Conservation (phyloP, 2,329 filamentous ascomycete genomes). For the Colletotrichum australisinense region DNA sequence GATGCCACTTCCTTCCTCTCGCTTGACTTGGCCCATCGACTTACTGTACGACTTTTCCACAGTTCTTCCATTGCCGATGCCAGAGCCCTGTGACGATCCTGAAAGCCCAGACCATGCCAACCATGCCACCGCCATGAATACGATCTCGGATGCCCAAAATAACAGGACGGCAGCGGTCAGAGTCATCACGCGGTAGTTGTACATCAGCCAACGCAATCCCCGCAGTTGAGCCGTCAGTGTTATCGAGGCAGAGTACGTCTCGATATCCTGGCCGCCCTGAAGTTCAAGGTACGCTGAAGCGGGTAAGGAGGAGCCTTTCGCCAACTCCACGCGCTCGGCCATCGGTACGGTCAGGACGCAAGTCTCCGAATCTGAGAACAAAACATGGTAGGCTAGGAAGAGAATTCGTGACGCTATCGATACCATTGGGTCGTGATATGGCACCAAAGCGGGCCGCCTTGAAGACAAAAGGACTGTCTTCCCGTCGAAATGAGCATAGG, state of each 20-base stretch:
- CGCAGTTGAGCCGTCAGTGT: conserved; percentile 79
- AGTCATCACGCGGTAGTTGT: conserved; percentile 78
- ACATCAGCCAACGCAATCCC: conserved; percentile 88
- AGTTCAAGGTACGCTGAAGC: conserved; percentile 70
- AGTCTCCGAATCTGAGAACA: conserved; percentile 73
- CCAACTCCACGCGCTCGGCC: conserved; percentile 79
- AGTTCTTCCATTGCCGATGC: conserved; percentile 38
- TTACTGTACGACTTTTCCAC: neutral
- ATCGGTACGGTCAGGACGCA: conserved; percentile 74
- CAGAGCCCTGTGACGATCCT: conserved; percentile 28
- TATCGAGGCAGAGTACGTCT: conserved; percentile 79
- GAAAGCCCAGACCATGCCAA: conserved; percentile 53
- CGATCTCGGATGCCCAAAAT: conserved; percentile 84
- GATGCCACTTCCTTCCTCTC: conserved; percentile 44
- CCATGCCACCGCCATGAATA: conserved; percentile 76
- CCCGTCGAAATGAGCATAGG: conserved; percentile 49
- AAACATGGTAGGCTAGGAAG: conserved; percentile 75
- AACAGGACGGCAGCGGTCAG: conserved; percentile 75
- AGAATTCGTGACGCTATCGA: conserved; percentile 70
- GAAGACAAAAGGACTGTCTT: conserved; percentile 68
- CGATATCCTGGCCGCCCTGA: conserved; percentile 75
- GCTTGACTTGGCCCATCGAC: conserved; percentile 37
- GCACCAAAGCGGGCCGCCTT: conserved; percentile 81
- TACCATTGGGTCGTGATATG: conserved; percentile 79
- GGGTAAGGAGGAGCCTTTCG: conserved; percentile 52